phyloP scores from a whole-genome alignment of 371 early-diverging fungal genomes.

The Lichtheimia ramosa region DNA sequence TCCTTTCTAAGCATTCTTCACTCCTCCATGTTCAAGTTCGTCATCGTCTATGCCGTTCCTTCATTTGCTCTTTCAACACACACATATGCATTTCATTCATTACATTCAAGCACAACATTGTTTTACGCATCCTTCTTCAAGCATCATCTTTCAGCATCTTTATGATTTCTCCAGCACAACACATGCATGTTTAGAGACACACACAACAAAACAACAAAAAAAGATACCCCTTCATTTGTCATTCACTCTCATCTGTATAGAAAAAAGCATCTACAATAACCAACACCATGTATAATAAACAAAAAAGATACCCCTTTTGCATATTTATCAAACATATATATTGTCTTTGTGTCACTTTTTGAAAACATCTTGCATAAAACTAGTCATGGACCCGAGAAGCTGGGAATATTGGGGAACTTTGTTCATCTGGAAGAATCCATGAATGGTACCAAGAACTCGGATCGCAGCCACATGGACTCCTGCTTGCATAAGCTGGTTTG shows the following conservation, averaged over 20 bases:
- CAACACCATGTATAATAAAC: slow-evolving; percentile 1
- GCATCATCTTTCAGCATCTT: neutral
- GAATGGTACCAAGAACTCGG: slow-evolving; percentile 16
- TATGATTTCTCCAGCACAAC: neutral
- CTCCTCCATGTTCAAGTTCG: too few relatives aligned
- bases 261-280: neutral
- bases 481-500: slow-evolving; percentile 17
- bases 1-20: neutral
- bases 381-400: neutral
- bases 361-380: neutral
- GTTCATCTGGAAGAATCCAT: slow-evolving; percentile 7
- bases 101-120: neutral
- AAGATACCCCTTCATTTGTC: neutral
- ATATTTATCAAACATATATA: neutral
- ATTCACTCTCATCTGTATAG: neutral
- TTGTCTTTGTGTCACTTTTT: neutral
- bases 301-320: neutral
- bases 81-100: neutral
- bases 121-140: neutral
- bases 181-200: too few relatives aligned
- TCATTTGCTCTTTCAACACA: neutral
- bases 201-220: neutral
- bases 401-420: neutral
- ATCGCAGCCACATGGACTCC: slow-evolving; percentile 20
- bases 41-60: neutral